Evolutionary conservation across 176 grass and related monocot species (phyloP).

Genomic region (Alloteropsis semialata): DNA sequence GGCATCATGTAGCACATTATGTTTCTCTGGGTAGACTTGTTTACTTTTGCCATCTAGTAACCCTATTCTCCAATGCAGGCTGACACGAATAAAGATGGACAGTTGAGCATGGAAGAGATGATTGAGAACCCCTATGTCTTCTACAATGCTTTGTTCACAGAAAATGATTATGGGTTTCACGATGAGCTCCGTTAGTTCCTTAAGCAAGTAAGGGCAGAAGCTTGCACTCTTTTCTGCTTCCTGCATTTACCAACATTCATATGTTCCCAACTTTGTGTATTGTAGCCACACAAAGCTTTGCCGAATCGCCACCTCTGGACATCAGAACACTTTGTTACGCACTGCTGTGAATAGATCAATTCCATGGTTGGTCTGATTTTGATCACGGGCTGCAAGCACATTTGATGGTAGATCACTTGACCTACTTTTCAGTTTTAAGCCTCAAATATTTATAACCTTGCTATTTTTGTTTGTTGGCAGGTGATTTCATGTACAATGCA

Average conservation of each 20-base stretch:
- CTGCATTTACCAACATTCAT: background rate
- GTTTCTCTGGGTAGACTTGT: background rate
- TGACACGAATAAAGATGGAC: conserved; percentile 79
- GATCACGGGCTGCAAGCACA: background rate
- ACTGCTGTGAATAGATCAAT: background rate
- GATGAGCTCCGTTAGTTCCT: conserved; percentile 83
- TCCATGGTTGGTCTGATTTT: background rate
- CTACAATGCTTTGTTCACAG: conserved; percentile 83
- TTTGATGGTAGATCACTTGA: conserved; percentile 25
- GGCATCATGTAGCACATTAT: background rate
- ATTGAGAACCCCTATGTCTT: conserved; percentile 91
- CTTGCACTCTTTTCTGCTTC: background rate
- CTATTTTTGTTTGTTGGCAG: conserved; percentile 10
- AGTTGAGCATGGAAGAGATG: conserved; percentile 86
- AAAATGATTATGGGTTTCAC: conserved; percentile 75
- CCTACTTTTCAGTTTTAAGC: background rate
- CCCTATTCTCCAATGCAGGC: conserved; percentile 49
- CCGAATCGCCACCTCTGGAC: conserved; percentile 9
- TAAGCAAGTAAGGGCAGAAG: background rate
- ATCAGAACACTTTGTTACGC: background rate
- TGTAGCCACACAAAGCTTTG: background rate
- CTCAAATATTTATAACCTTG: background rate
- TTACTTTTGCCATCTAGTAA: conserved; percentile 14
- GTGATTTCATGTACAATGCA: conserved; percentile 35
- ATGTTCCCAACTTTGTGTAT: background rate